Evolutionary conservation across 805 yeast species (phyloP).

Genomic region (Torulaspora quercuum): DNA sequence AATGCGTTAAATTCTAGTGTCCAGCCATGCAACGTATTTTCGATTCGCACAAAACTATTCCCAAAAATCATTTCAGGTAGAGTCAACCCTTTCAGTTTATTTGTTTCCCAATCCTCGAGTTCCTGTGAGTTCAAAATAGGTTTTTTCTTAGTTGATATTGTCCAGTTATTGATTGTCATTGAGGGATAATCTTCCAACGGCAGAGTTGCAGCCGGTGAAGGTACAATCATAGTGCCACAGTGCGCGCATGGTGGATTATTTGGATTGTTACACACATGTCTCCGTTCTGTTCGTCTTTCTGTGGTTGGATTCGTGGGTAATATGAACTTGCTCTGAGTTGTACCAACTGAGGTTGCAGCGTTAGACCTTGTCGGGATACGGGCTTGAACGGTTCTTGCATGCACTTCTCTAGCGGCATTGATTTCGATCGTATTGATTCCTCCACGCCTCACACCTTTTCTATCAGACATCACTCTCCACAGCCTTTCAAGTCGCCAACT

Average conservation of each 20-base stretch:
- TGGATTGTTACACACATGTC: conserved; percentile 34
- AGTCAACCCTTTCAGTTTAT: conserved; percentile 61
- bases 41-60: conserved; percentile 59
- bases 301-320: neutral
- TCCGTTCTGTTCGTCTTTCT: conserved; percentile 2
- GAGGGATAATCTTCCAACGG: conserved; percentile 67
- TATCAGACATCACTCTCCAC: conserved; percentile 12
- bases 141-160: conserved; percentile 61
- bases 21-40: conserved; percentile 41
- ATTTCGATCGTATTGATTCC: conserved; percentile 57
- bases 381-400: conserved; percentile 38
- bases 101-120: conserved; percentile 60
- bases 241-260: conserved; percentile 51
- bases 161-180: conserved; percentile 72
- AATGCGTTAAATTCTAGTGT: conserved; percentile 65
- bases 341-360: conserved; percentile 2
- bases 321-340: no score
- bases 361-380: conserved; percentile 27
- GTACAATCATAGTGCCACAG: conserved; percentile 75
- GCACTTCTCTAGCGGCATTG: conserved; percentile 63
- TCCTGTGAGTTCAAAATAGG: conserved; percentile 77
- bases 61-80: conserved; percentile 98
- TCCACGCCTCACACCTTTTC: conserved; percentile 8
- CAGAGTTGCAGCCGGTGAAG: conserved; percentile 63
- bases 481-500: no score